Conservation (phyloP, 1,139 yeast species). For the Scheffersomyces lignicola region DNA sequence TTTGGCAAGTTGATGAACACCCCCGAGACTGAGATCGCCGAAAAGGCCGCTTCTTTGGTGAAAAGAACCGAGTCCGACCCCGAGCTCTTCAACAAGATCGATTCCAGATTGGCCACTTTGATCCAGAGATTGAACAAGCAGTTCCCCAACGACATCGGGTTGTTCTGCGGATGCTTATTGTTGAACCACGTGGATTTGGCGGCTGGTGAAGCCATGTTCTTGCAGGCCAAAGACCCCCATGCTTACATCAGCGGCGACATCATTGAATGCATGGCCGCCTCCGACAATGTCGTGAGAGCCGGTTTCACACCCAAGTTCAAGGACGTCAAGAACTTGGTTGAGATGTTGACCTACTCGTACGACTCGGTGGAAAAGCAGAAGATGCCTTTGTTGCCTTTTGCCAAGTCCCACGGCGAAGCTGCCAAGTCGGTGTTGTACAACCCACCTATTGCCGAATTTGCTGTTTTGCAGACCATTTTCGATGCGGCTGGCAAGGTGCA, state of each 20-base stretch:
- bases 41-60: constrained; percentile 62
- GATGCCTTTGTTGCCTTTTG: constrained; percentile 68
- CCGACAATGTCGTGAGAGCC: constrained; percentile 96
- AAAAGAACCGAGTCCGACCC: constrained; percentile 58
- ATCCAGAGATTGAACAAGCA: constrained; percentile 77
- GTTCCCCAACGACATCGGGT: constrained; percentile 91
- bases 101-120: constrained; percentile 62
- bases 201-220: constrained; percentile 96
- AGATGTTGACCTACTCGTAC: constrained; percentile 85
- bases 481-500: constrained; percentile 48
- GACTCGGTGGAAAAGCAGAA: constrained; percentile 92
- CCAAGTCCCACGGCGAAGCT: constrained; percentile 68
- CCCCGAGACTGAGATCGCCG: constrained; percentile 51
- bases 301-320: constrained; percentile 98
- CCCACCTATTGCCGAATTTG: constrained; percentile 96
- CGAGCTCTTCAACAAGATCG: constrained; percentile 41
- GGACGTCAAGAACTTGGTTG: constrained; percentile 86
- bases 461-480: constrained; percentile 76
- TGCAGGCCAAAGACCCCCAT: constrained; percentile 96
- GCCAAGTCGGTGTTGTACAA: constrained; percentile 65
- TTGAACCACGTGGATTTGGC: constrained; percentile 80
- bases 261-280: constrained; percentile 99
- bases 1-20: constrained; percentile 85
- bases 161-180: constrained; percentile 92
- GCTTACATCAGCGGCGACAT: constrained; percentile 97